phyloP scores from a whole-genome alignment of 345 rosid species.

The Lepidium aucheri region DNA sequence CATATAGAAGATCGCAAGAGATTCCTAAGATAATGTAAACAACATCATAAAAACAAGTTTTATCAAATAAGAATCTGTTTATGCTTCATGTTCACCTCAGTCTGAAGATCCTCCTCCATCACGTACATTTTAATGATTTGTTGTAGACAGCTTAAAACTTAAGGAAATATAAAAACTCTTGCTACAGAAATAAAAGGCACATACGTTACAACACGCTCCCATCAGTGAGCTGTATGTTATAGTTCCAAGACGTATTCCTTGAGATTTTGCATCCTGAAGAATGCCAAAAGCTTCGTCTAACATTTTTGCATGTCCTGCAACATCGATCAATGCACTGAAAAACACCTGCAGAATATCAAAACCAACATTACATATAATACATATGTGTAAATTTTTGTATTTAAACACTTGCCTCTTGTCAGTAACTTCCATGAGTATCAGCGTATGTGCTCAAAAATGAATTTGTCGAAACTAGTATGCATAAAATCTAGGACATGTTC shows the following conservation, averaged over 20 bases:
- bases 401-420: background rate
- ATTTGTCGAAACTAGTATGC: background rate
- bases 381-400: background rate
- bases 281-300: slow-evolving; percentile 71
- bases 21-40: background rate
- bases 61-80: background rate
- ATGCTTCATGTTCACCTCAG: background rate
- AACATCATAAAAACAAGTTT: background rate
- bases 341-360: slow-evolving; percentile 49
- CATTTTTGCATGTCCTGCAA: slow-evolving; percentile 80
- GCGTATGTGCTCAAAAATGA: background rate
- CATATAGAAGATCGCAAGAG: background rate
- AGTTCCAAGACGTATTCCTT: slow-evolving; percentile 56
- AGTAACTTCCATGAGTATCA: background rate
- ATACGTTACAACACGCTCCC: slow-evolving; percentile 98
- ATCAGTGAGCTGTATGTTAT: slow-evolving; percentile 87
- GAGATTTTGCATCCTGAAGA: slow-evolving; percentile 52
- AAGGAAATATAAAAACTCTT: background rate
- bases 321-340: slow-evolving; percentile 80
- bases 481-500: background rate
- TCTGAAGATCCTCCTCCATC: background rate
- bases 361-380: background rate
- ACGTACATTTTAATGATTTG: background rate
- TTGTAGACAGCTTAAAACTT: background rate
- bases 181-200: slow-evolving; percentile 26